Percentiles rank a stretch among this genome's conserved stretches.
phyloP scores from a whole-genome alignment of 2,329 filamentous ascomycete species.

The Ciborinia camelliae region DNA sequence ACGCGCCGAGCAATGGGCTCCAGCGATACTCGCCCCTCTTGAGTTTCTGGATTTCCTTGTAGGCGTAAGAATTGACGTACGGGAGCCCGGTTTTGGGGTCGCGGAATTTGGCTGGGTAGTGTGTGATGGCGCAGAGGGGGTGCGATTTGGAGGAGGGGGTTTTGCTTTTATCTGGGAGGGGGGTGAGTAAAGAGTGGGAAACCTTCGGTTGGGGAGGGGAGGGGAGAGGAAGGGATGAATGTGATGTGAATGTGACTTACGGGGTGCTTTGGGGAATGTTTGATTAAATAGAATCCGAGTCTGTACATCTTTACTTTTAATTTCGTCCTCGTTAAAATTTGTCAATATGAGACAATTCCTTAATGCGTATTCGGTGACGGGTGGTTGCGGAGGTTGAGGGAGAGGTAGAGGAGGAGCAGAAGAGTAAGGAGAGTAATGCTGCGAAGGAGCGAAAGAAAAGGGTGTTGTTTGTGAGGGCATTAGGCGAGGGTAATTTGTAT shows the following conservation, averaged over 20 bases:
- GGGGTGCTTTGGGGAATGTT: constrained; percentile 46
- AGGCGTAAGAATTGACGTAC: constrained; percentile 77
- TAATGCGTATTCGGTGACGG: constrained; percentile 48
- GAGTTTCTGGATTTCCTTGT: constrained; percentile 75
- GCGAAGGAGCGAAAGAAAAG: constrained; percentile 23
- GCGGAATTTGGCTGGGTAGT: constrained; percentile 73
- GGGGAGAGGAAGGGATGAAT: not conserved
- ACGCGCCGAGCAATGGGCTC: constrained; percentile 77
- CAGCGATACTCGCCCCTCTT: constrained; percentile 72
- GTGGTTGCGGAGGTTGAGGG: constrained; percentile 23
- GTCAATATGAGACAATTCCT: constrained; percentile 58
- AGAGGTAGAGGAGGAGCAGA: constrained; percentile 24
- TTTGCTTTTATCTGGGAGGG: not conserved
- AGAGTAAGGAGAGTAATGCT: constrained; percentile 22
- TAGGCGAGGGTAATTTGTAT: constrained; percentile 35
- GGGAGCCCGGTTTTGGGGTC: constrained; percentile 81
- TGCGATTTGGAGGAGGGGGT: constrained; percentile 25
- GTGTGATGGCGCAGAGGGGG: constrained; percentile 73
- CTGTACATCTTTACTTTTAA: constrained; percentile 52
- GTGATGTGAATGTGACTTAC: too few relatives aligned
- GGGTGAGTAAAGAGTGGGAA: not conserved
- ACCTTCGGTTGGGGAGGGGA: too few relatives aligned
- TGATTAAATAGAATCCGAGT: constrained; percentile 54
- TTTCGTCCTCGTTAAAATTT: constrained; percentile 49
- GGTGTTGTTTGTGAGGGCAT: constrained; percentile 26